These are phyloP conservation scores for Rhododendron simsii DNA, from an alignment of 148 eudicot genomes.

Conservation along the genomic window DNA sequence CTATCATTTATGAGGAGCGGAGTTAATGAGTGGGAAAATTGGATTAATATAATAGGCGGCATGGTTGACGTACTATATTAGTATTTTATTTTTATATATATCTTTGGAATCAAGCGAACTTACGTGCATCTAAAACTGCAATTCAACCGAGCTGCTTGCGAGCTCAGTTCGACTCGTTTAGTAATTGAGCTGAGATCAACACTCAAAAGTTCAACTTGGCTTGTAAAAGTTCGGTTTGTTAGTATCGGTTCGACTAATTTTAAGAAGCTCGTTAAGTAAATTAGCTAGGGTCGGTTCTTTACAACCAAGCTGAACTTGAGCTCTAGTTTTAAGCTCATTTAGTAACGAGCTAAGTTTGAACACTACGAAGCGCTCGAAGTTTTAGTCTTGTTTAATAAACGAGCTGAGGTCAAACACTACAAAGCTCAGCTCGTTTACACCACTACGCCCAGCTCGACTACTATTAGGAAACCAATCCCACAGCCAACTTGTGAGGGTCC, in stretches of 20 bases:
- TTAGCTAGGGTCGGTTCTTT: too few species aligned
- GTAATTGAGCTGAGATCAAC: neutral
- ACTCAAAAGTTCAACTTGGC: neutral
- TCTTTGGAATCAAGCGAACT: neutral
- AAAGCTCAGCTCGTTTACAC: too few species aligned
- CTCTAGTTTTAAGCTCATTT: neutral
- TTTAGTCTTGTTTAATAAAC: too few species aligned
- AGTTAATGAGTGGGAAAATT: neutral
- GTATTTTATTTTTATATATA: neutral
- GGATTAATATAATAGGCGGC: neutral
- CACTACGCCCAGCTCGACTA: neutral
- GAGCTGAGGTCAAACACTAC: neutral
- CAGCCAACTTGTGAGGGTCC: neutral
- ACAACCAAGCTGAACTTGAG: too few species aligned
- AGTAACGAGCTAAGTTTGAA: too few species aligned
- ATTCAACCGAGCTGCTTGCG: neutral
- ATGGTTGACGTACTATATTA: neutral
- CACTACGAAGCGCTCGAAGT: neutral
- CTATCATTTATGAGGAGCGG: neutral
- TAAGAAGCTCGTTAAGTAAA: too few species aligned
- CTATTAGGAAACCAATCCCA: neutral
- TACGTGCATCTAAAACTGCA: neutral
- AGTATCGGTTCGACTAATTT: too few species aligned
- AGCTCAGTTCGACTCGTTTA: neutral
- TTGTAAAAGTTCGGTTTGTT: too few species aligned